Percentiles rank a stretch among this genome's conserved stretches.
These are phyloP conservation scores for Penicillium sp. DNA, from an alignment of 2,329 filamentous ascomycete genomes.

Conservation along the genomic window DNA sequence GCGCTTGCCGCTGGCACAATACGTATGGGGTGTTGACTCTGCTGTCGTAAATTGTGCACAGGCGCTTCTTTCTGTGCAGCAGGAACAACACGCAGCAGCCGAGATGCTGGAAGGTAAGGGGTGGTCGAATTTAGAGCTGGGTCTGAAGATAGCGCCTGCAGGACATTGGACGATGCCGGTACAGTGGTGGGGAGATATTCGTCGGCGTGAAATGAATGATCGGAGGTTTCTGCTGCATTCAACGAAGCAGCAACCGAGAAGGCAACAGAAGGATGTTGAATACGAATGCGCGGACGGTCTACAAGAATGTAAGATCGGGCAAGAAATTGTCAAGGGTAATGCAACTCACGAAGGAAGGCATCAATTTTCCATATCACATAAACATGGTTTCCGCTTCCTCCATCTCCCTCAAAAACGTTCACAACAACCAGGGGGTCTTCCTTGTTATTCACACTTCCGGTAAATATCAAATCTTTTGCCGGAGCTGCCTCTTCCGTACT, in stretches of 20 bases:
- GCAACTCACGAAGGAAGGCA: constrained; percentile 37
- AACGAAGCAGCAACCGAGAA: constrained; percentile 49
- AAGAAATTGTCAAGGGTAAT: background rate
- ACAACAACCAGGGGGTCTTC: constrained; percentile 44
- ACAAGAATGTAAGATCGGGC: background rate
- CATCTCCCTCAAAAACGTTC: constrained; percentile 39
- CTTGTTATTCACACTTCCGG: constrained; percentile 33
- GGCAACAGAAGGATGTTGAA: constrained; percentile 54
- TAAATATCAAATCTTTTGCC: constrained; percentile 42
- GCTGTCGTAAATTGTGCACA: constrained; percentile 52
- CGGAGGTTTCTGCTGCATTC: constrained; percentile 39
- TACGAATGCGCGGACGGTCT: constrained; percentile 48
- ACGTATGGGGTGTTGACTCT: constrained; percentile 51
- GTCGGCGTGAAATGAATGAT: constrained; percentile 38
- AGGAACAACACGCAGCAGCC: constrained; percentile 55
- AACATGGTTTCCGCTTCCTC: constrained; percentile 35
- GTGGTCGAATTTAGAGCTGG: constrained; percentile 44
- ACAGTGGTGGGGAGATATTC: constrained; percentile 52
- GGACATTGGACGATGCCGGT: constrained; percentile 56
- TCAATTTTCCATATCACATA: constrained; percentile 45
- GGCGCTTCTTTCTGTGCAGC: constrained; percentile 47
- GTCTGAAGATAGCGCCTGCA: constrained; percentile 53
- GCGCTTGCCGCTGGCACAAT: constrained; percentile 55
- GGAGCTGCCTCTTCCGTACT: constrained; percentile 37
- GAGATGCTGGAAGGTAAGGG: constrained; percentile 55